Conservation (phyloP, 345 rosid species). For the Gossypium rotundifolium region DNA sequence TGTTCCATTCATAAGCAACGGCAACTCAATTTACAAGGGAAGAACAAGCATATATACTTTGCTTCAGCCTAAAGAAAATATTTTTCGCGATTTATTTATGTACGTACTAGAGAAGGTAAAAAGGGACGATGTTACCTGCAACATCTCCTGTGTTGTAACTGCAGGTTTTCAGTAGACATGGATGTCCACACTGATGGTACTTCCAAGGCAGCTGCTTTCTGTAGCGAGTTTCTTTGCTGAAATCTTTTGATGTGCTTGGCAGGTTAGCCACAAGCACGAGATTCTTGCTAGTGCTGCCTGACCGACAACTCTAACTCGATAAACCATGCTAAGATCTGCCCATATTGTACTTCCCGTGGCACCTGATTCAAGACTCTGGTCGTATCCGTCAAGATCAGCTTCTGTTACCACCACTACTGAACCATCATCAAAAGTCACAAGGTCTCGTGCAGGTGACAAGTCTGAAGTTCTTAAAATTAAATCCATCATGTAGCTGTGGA, state of each 20-base stretch:
- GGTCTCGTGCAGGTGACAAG: slow-evolving; percentile 25
- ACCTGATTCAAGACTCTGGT: slow-evolving; percentile 27
- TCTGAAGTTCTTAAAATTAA: slow-evolving; percentile 21
- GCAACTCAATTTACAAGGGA: background rate
- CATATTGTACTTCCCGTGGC: slow-evolving; percentile 36
- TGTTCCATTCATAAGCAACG: background rate
- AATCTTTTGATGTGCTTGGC: slow-evolving; percentile 37
- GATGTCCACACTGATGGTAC: slow-evolving; percentile 47
- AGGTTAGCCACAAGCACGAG: slow-evolving; percentile 54
- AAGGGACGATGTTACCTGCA: background rate
- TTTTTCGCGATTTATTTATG: background rate
- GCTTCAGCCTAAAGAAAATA: background rate
- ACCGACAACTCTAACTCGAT: slow-evolving; percentile 50
- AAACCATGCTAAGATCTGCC: slow-evolving; percentile 40
- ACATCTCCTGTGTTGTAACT: background rate
- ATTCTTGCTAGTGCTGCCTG: slow-evolving; percentile 49
- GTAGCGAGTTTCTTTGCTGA: slow-evolving; percentile 27
- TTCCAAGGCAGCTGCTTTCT: slow-evolving; percentile 39
- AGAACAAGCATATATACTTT: background rate
- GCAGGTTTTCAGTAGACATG: slow-evolving; percentile 44
- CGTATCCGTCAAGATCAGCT: slow-evolving; percentile 79
- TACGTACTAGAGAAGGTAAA: background rate
- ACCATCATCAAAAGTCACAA: slow-evolving; percentile 68
- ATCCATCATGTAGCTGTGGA: slow-evolving; percentile 20
- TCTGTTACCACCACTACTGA: slow-evolving; percentile 74